These are phyloP conservation scores for Geosmithia putterillii DNA, from an alignment of 2,329 filamentous ascomycete species.

Conservation along the genomic window DNA sequence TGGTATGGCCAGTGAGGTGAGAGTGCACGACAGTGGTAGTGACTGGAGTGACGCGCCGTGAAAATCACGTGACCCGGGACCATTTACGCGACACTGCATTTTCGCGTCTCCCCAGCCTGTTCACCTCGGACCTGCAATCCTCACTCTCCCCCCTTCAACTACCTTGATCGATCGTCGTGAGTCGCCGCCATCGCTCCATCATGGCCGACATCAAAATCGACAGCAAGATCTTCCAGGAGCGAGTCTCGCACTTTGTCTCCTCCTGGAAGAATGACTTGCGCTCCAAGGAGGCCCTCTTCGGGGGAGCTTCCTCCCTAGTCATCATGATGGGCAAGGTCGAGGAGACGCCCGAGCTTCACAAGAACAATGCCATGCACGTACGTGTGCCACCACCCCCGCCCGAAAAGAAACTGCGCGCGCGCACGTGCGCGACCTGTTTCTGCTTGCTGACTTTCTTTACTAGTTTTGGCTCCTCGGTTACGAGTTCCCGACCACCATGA, in stretches of 20 bases:
- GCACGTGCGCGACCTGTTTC: too few species aligned
- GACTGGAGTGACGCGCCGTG: constrained; percentile 1
- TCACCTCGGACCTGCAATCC: constrained; percentile 8
- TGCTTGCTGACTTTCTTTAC: constrained; percentile 8
- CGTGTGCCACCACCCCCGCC: constrained; percentile 18
- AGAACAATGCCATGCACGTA: constrained; percentile 95
- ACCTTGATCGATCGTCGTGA: too few species aligned
- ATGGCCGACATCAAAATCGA: constrained; percentile 90
- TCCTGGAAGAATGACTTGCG: constrained; percentile 97
- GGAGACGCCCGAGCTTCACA: constrained; percentile 76
- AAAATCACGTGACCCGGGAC: constrained; percentile 21
- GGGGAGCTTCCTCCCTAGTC: constrained; percentile 74
- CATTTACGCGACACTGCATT: constrained; percentile 30
- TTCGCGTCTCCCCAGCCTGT: constrained; percentile 23
- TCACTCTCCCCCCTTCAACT: constrained; percentile 6
- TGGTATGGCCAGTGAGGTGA: too few species aligned
- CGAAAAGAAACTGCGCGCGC: not conserved
- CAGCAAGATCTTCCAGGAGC: constrained; percentile 85
- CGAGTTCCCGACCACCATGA: constrained; percentile 92
- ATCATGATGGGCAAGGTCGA: constrained; percentile 93
- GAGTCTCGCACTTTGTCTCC: constrained; percentile 72
- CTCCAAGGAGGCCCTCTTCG: constrained; percentile 72
- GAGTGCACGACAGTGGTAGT: too few species aligned
- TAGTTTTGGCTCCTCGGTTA: constrained; percentile 98
- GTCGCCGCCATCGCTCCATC: constrained; percentile 18